phyloP scores from a whole-genome alignment of 148 eudicot genomes.

The Camellia lanceoleosa region DNA sequence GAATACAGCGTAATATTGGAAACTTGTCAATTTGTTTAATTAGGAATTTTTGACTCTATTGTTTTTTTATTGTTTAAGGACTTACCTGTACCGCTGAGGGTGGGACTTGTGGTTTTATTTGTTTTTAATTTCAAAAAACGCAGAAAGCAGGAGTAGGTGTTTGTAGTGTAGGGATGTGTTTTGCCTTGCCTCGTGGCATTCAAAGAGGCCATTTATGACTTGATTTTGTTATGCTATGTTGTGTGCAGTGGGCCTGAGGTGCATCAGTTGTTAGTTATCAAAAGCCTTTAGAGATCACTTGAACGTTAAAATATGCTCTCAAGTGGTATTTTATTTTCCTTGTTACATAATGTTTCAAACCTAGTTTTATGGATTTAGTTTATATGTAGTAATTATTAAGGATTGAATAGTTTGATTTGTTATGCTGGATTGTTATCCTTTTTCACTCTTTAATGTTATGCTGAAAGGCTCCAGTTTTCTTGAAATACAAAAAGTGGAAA shows the following conservation, averaged over 20 bases:
- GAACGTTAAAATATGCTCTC: not conserved
- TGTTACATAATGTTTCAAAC: not conserved
- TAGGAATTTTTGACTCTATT: too few relatives aligned
- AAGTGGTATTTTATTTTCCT: not conserved
- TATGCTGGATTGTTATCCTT: not conserved
- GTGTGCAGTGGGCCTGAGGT: not conserved
- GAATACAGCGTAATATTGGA: too few relatives aligned
- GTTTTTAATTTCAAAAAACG: too few relatives aligned
- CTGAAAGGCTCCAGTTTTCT: not conserved
- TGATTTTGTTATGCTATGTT: not conserved
- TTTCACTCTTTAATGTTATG: not conserved
- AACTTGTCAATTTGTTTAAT: too few relatives aligned
- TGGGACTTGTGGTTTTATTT: too few relatives aligned
- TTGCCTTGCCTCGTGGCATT: not conserved
- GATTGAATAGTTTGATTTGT: not conserved
- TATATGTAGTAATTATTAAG: not conserved
- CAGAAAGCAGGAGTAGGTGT: too few relatives aligned
- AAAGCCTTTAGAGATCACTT: not conserved
- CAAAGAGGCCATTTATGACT: not conserved
- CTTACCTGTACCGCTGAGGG: too few relatives aligned
- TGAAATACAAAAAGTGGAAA: not conserved
- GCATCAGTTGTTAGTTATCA: slow-evolving; percentile 4
- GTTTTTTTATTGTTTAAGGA: too few relatives aligned
- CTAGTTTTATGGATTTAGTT: not conserved
- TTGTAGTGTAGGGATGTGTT: not conserved